Evolutionary conservation across 2,329 filamentous ascomycete species (phyloP), one percentile per base, ranked within the genome.

Genomic region (Coniochaeta sp.): DNA sequence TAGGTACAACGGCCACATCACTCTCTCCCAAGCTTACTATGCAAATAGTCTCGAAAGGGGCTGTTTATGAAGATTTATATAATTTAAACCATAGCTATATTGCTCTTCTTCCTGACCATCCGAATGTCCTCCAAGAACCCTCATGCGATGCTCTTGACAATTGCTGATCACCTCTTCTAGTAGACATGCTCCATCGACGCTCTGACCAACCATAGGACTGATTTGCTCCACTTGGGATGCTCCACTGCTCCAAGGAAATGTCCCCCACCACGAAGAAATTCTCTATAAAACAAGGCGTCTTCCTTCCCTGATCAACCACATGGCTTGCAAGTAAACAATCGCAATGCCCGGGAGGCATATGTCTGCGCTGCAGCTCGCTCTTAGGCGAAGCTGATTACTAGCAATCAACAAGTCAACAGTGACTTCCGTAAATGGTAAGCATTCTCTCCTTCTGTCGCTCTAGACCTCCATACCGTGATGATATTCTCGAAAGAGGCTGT

Each of bases 401-500:
- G n/a, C n/a, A n/a, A n/a, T n/a, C n/a, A 28, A 52, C 14, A 17
- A 52, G 16, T 3, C 3, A 12, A 26, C 47, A 17, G 47, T 52
- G 5, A 5, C 47, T 52, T 28, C n/a, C 14, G 14, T 14, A 22
- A 28, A 24, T 30, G 47, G 47, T 52, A 52, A 2, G 47, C 14
- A 8, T n/a, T 5, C 22, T 16, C 24, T 36, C 8, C n/a, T 44
- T 22, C n/a, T 22, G 2, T 28, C 42, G 42, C 59, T 32, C n/a
- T 40, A 59, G 4, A 16, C 12, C 12, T 19, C 19, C 24, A 26
- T 60, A 38, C 30, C 42, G 61, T 65, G 65, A 65, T 65, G 64
- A 64, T 62, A 58, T 59, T 62, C 61, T 65, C 62, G 63, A 63
- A 62, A 67, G 62, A 64, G 65, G 65, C 65, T 67, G 65, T 67